A percentile compares a stretch with the other conserved stretches of the same genome.
Conservation (phyloP, 2,329 filamentous ascomycete genomes). For the Diplodia sapinea region DNA sequence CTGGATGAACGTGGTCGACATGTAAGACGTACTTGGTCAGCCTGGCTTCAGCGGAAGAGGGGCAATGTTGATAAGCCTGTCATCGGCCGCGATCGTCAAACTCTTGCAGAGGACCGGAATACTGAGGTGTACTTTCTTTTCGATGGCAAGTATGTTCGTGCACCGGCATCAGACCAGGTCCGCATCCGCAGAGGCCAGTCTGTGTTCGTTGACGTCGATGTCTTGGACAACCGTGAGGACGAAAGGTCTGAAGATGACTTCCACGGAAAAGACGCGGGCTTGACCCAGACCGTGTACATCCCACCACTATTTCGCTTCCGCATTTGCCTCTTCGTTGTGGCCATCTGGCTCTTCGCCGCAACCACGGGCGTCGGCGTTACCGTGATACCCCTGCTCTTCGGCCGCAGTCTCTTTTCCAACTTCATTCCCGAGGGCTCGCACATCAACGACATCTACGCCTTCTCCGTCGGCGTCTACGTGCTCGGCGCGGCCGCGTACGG, state of each 20-base stretch:
- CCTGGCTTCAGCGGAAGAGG: constrained; percentile 57
- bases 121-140: constrained; percentile 62
- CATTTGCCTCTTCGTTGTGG: constrained; percentile 82
- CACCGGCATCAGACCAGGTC: constrained; percentile 94
- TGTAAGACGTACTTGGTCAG: constrained; percentile 65
- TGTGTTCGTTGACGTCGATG: constrained; percentile 80
- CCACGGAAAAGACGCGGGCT: constrained; percentile 50
- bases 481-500: constrained; percentile 72
- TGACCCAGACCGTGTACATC: constrained; percentile 66
- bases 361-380: constrained; percentile 84
- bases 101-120: constrained; percentile 44
- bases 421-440: constrained; percentile 68
- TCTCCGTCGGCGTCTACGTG: constrained; percentile 86
- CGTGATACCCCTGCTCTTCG: constrained; percentile 83
- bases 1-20: constrained; percentile 81
- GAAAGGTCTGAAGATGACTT: constrained; percentile 54
- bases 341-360: constrained; percentile 93
- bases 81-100: constrained; percentile 41
- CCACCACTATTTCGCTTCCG: constrained; percentile 83
- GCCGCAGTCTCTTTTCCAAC: constrained; percentile 75
- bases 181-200: constrained; percentile 83
- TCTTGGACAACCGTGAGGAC: constrained; percentile 69
- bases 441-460: constrained; percentile 96
- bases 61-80: constrained; percentile 48
- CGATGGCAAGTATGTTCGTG: constrained; percentile 83